These are phyloP conservation scores for Kluyveromyces nonfermentans DNA, from an alignment of 805 yeast genomes.

Conservation along the genomic window DNA sequence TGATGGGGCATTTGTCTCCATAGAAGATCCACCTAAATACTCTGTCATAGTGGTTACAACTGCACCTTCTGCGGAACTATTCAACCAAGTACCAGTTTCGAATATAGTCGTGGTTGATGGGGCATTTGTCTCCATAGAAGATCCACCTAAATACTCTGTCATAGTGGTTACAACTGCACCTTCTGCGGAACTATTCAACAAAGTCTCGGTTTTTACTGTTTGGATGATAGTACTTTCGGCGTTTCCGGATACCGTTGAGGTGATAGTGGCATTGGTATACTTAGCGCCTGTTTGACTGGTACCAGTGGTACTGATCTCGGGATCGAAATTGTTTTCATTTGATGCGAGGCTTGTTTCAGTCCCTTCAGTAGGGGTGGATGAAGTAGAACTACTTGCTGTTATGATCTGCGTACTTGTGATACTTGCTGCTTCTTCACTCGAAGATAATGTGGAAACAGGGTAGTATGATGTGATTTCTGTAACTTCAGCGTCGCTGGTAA, in stretches of 20 bases:
- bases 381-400: not conserved
- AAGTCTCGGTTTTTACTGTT: not conserved
- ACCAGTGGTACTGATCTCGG: not conserved
- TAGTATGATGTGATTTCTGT: conserved; percentile 12
- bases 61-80: not conserved
- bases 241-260: not conserved
- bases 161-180: not conserved
- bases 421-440: not conserved
- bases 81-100: not conserved
- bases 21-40: not conserved
- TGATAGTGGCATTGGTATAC: not conserved
- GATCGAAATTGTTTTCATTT: not conserved
- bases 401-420: not conserved
- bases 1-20: not conserved
- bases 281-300: not conserved
- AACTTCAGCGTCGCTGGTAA: conserved; percentile 10
- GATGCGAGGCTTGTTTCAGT: not conserved
- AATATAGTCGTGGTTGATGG: not conserved
- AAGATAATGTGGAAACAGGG: conserved; percentile 9
- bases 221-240: not conserved
- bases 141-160: not conserved
- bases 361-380: not conserved
- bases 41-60: not conserved
- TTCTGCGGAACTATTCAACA: not conserved
- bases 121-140: not conserved